These are phyloP conservation scores for Ormosia semicastrata DNA, from an alignment of 306 rosid genomes.

Conservation along the genomic window DNA sequence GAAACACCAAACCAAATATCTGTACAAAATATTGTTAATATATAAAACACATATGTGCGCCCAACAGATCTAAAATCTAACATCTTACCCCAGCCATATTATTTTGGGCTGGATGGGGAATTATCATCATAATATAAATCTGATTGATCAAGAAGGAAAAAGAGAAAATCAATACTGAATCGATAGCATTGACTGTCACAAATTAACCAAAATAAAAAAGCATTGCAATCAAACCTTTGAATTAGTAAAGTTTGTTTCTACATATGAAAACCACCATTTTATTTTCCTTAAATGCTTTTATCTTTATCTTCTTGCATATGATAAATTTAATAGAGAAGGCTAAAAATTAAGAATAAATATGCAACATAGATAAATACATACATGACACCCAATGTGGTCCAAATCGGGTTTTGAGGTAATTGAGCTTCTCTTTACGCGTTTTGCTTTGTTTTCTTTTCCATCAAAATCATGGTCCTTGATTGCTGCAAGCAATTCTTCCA, in stretches of 20 bases:
- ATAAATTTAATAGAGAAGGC: slow-evolving; percentile 7
- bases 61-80: neutral
- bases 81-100: slow-evolving; percentile 1
- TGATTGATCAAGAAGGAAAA: neutral
- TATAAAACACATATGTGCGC: neutral
- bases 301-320: neutral
- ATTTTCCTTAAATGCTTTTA: slow-evolving; percentile 5
- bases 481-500: slow-evolving; percentile 55
- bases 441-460: slow-evolving; percentile 43
- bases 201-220: neutral
- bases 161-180: neutral
- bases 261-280: slow-evolving; percentile 7
- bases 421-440: slow-evolving; percentile 47
- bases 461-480: slow-evolving; percentile 35
- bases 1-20: slow-evolving; percentile 1
- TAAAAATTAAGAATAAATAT: slow-evolving; percentile 4
- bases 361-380: slow-evolving; percentile 39
- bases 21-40: neutral
- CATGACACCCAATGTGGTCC: slow-evolving; percentile 50
- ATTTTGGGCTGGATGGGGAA: neutral
- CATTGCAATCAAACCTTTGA: neutral
- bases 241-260: neutral
- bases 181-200: slow-evolving; percentile 3
- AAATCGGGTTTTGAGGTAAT: slow-evolving; percentile 48
- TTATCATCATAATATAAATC: neutral